Evolutionary conservation across 306 rosid genomes (phyloP).

Genomic region (Echinosophora koreensis): DNA sequence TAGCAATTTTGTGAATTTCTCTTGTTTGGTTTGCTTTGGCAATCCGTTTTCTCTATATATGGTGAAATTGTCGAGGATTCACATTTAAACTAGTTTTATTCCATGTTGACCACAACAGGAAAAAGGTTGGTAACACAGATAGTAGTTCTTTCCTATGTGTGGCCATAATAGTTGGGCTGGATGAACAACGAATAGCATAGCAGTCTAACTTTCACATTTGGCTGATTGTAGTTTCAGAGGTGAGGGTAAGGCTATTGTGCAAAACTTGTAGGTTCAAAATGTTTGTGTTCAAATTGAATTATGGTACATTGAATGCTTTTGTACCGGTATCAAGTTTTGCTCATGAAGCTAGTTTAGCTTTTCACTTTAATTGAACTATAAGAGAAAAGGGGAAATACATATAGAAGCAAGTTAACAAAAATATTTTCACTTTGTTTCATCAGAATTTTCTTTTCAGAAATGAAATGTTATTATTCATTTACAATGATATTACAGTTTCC

Average conservation of each 20-base stretch:
- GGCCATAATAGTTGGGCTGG: conserved; percentile 9
- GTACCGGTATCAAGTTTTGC: conserved; percentile 4
- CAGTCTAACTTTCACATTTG: conserved; percentile 10
- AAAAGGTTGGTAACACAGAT: conserved; percentile 30
- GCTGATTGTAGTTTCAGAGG: conserved; percentile 16
- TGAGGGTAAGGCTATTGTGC: not conserved
- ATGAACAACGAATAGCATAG: conserved; percentile 26
- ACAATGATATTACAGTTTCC: not conserved
- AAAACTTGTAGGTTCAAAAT: not conserved
- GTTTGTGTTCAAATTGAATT: conserved; percentile 6
- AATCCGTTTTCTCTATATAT: conserved; percentile 17
- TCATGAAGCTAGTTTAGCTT: conserved; percentile 6
- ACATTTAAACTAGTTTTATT: not conserved
- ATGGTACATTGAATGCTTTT: conserved; percentile 16
- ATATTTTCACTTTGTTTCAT: conserved; percentile 5
- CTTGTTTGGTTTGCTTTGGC: conserved; percentile 6
- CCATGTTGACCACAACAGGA: not conserved
- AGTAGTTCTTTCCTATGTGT: conserved; percentile 9
- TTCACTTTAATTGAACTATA: conserved; percentile 10
- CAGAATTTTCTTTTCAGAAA: not conserved
- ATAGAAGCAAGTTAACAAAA: not conserved
- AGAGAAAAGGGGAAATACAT: not conserved
- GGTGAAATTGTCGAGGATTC: conserved; percentile 1
- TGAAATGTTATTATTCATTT: not conserved
- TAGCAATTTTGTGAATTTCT: conserved; percentile 12